Base-by-base conservation (phyloP, 2,329 filamentous ascomycete genomes). In the Aureobasidium uvarum region DNA sequence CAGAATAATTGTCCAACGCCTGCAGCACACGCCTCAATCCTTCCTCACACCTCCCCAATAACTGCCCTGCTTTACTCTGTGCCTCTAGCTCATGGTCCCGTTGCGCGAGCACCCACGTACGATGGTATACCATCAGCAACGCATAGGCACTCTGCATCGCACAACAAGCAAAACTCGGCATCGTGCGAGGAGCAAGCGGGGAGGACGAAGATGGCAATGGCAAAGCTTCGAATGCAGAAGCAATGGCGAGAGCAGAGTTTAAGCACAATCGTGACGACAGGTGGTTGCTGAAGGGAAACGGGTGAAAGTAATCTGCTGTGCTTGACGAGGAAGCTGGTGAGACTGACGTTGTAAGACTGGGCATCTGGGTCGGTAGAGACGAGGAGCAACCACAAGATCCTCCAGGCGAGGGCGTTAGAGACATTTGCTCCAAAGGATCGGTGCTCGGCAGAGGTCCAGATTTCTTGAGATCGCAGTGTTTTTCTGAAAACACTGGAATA, bases 191-290 rank as follows among this genome's bases (percentile, higher is more conserved):
- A 4, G 31, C 18, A 28, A 51, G 20, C 6, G n/a, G 28, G 14
- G 14, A 25, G 3, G 25, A 13, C 1, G 79, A 76, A 62, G 78
- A 78, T 16, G 81, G 81, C 63, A 79, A 81, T 0, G 81, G 81
- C 39, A 84, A 70, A 13, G 74, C 72, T 67, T 80, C 76, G 60
- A 83, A 83, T 14, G 77, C 77, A 59, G 74, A 71, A 1, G 81
- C 78, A 64, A 84, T 83, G 67, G 77, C 80, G 50, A 83, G 75
- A 2, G 81, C 80, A 8, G 81, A 78, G 54, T 78, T 80, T 38
- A 83, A 74, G 69, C 81, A 83, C 66, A 83, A 77, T 69, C 81
- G 81, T 25, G 81, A 77, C 16, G 81, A 83, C 48, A 78, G 75
- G 65, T 81, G 79, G 48, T 75, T 78, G 67, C 72, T 79, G 68